A percentile compares a stretch with the other conserved stretches of the same genome.
These are phyloP conservation scores for Lentinula sp. DNA, from an alignment of 768 basidiomycete genomes.

Conservation along the genomic window DNA sequence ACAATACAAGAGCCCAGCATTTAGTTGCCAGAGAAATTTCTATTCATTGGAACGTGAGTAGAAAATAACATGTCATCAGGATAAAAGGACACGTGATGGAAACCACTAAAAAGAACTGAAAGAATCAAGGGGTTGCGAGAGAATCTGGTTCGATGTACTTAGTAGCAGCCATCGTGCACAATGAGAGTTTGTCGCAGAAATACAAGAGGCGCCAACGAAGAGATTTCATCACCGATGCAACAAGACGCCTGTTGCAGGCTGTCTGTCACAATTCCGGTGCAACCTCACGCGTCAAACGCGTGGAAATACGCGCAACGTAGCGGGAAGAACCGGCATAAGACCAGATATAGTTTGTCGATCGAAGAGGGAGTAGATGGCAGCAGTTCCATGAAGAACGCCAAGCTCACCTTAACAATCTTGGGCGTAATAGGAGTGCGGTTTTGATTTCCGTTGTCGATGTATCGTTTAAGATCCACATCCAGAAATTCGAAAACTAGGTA, in stretches of 20 bases:
- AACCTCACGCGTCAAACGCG: conserved; percentile 22
- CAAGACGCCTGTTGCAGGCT: neutral
- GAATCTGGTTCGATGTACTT: too few relatives aligned
- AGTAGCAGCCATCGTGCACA: neutral
- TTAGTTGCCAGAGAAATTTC: conserved; percentile 96
- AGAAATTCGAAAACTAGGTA: conserved; percentile 98
- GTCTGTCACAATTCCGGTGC: neutral
- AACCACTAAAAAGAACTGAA: neutral
- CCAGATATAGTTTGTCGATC: neutral
- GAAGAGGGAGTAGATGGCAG: conserved; percentile 7
- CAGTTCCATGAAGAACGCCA: conserved; percentile 6
- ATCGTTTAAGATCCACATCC: conserved; percentile 93
- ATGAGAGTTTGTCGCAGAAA: neutral
- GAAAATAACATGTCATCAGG: neutral
- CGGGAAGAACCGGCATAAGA: neutral
- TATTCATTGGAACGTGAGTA: conserved; percentile 23
- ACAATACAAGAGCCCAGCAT: conserved; percentile 87
- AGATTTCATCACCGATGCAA: neutral
- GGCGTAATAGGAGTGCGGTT: conserved; percentile 65
- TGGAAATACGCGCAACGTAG: conserved; percentile 13
- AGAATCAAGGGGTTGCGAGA: too few relatives aligned
- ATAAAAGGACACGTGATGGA: conserved; percentile 8
- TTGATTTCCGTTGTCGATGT: conserved; percentile 86
- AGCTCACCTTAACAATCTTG: conserved; percentile 74
- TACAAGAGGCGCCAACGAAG: neutral